These are phyloP conservation scores for Fraxinus floribunda DNA, from an alignment of 305 asterid species.

Conservation along the genomic window DNA sequence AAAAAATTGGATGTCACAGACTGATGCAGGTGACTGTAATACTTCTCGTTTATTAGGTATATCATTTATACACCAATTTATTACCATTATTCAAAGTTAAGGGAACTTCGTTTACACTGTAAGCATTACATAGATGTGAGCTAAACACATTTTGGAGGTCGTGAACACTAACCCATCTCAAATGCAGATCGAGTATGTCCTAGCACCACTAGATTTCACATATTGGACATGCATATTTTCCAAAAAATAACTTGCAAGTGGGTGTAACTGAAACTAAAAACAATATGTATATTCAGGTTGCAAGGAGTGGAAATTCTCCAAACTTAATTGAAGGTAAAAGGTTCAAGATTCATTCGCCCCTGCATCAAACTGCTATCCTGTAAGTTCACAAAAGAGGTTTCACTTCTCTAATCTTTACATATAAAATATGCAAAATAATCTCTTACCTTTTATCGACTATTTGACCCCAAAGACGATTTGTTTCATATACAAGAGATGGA, in stretches of 20 bases:
- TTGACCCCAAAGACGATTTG: constrained; percentile 88
- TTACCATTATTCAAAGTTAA: not conserved
- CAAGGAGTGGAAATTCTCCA: not conserved
- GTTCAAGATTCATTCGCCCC: not conserved
- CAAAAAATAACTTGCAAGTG: not conserved
- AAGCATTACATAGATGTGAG: not conserved
- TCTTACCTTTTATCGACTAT: constrained; percentile 82
- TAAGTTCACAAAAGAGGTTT: not conserved
- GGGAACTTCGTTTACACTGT: not conserved
- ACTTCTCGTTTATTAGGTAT: constrained; percentile 4
- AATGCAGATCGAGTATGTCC: not conserved
- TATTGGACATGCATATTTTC: not conserved
- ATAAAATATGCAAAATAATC: constrained; percentile 5
- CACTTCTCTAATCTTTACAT: not conserved
- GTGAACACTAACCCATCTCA: not conserved
- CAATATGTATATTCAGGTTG: not conserved
- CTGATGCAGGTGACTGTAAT: not conserved
- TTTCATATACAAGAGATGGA: constrained; percentile 81
- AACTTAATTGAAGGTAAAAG: not conserved
- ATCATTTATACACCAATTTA: not conserved
- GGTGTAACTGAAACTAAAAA: not conserved
- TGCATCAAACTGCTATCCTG: not conserved
- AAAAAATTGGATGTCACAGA: not conserved
- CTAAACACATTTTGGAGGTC: not conserved
- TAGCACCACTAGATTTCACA: not conserved